phyloP scores from a whole-genome alignment of 2,329 filamentous ascomycete species.

The Fusarium avenaceum region DNA sequence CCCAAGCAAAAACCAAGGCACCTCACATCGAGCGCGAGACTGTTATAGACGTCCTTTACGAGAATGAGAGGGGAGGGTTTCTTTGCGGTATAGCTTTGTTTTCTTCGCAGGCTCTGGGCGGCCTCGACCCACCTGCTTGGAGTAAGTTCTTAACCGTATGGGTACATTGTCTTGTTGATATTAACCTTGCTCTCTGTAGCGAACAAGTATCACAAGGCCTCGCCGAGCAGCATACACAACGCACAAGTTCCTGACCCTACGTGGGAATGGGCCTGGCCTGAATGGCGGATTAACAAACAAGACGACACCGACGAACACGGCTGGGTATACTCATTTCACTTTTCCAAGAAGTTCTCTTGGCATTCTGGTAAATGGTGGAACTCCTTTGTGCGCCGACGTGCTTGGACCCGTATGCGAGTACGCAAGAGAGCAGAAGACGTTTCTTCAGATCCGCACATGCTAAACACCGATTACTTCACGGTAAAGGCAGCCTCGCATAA shows the following conservation, averaged over 20 bases:
- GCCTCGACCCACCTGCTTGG: constrained; percentile 89
- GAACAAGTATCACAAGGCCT: constrained; percentile 73
- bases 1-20: constrained; percentile 55
- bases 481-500: constrained; percentile 70
- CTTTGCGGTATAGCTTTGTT: constrained; percentile 92
- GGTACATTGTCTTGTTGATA: neutral
- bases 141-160: constrained; percentile 55
- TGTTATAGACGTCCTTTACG: constrained; percentile 89
- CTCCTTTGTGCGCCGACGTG: constrained; percentile 89
- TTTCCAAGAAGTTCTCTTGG: constrained; percentile 81
- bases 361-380: constrained; percentile 94
- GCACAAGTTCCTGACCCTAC: constrained; percentile 94
- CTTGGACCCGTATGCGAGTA: constrained; percentile 87
- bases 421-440: constrained; percentile 66
- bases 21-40: constrained; percentile 60
- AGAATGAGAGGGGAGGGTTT: constrained; percentile 93
- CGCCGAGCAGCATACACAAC: constrained; percentile 79
- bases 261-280: constrained; percentile 88
- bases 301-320: constrained; percentile 85
- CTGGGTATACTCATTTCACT: constrained; percentile 97
- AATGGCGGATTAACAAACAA: constrained; percentile 78
- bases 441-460: constrained; percentile 70
- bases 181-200: constrained; percentile 54
- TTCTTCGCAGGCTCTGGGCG: constrained; percentile 85
- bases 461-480: constrained; percentile 84